Base-by-base conservation (phyloP, 768 basidiomycete species). In the Psilocybe tampanensis region DNA sequence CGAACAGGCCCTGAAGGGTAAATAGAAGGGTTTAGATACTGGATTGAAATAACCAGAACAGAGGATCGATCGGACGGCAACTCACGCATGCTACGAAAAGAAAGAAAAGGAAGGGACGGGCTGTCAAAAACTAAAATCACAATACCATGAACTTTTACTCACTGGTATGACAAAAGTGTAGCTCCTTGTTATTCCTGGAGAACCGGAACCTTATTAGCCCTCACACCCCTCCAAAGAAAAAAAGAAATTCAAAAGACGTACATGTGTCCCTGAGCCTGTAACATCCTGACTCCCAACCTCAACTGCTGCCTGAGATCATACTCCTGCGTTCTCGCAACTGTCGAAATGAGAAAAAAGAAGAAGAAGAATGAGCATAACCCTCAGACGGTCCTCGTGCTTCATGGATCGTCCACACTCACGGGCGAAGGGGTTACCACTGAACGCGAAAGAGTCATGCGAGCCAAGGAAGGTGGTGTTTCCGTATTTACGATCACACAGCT, bases 161-260 rank as follows among this genome's bases (percentile, higher is more conserved):
- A 88, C 78, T 80, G 3, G 84, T 83, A 67, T 89, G 88, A 66
- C 88, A 90, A 63, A 89, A 84, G 61, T 85, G 83, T 15, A 89
- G 73, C 4, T 73, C 77, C 2, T 73, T 76, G 29, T 75, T 59
- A 43, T 64, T 64, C 67, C 64, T 68, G 18, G 12, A 51, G 18
- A 44, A 1, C 15, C 26, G 29, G n/a, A 41, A 43, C 13, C 32
- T 17, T 15, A 22, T 48, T 23, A 39, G 53, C 1, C 19, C 6
- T 7, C 24, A n/a, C 2, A 17, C 6, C 8, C 29, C 29, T 29
- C 29, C 29, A 29, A n/a, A n/a, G 1, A 18, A 4, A 15, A 15
- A 3, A 18, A n/a, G 41, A 18, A 18, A 15, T 33, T 4, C 19
- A 15, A 19, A 19, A 5, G 23, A 60, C 74, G 18, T 43, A 77